phyloP scores from a whole-genome alignment of 2,329 filamentous ascomycete genomes.

The Scleromitrula shiraiana region DNA sequence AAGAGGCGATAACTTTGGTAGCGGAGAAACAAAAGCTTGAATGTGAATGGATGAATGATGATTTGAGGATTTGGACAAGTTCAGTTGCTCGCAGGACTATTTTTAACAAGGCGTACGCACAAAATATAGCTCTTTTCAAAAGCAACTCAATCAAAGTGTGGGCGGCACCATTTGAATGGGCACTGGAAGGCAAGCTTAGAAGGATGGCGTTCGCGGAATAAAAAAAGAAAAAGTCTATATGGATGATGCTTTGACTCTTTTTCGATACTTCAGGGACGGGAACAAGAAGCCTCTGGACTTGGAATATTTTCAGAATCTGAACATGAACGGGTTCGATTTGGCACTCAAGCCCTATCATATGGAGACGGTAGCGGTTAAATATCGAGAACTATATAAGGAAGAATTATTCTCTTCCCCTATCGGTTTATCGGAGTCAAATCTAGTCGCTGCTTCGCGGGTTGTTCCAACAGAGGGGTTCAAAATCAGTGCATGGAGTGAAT shows the following conservation, averaged over 20 bases:
- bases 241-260: not conserved
- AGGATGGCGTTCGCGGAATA: not conserved
- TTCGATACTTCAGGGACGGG: not conserved
- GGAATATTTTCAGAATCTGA: constrained; percentile 1
- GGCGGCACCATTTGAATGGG: not conserved
- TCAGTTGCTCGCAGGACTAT: not conserved
- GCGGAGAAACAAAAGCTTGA: not conserved
- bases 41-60: not conserved
- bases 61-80: not conserved
- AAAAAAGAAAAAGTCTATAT: not conserved
- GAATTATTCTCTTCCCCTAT: not conserved
- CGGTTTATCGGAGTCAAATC: no score
- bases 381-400: not conserved
- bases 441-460: no score
- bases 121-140: not conserved
- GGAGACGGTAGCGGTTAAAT: not conserved
- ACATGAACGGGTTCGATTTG: constrained; percentile 5
- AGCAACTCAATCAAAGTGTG: not conserved
- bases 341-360: not conserved
- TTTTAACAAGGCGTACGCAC: not conserved
- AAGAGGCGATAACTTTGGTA: not conserved
- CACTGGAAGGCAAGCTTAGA: not conserved
- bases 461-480: no score
- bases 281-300: not conserved
- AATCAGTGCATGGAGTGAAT: no score